Base-by-base conservation (phyloP, 345 rosid species). In the Eucalyptus rudis region DNA sequence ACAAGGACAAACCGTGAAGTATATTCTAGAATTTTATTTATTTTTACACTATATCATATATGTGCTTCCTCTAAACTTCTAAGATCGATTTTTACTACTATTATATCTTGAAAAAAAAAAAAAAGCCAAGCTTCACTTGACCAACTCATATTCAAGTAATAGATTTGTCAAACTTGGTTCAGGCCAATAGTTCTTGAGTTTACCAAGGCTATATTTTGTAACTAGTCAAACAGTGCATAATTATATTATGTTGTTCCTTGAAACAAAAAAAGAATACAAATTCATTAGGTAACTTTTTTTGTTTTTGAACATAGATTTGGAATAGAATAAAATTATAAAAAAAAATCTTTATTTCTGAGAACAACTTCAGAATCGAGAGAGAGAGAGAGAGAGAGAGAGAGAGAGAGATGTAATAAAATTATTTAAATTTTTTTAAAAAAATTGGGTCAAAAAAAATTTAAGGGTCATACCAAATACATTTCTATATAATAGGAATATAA, bases 401-500 rank as follows among this genome's bases (percentile, higher is more conserved):
- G n/a, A n/a, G n/a, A n/a, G n/a, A n/a, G n/a, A n/a, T n/a, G n/a
- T n/a, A n/a, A n/a, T n/a, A n/a, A n/a, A n/a, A n/a, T n/a, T n/a
- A n/a, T n/a, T n/a, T n/a, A n/a, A n/a, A n/a, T n/a, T n/a, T n/a
- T n/a, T 52, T 52, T 7, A 52, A 17, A 52, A 4, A 52, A 52
- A 52, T 0, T 52, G 3, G 17, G 56, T 52, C 24, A 52, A 7
- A 52, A 17, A 17, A 4, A 52, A 17, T 52, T 17, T 19, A 52
- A 52, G 9, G 0, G 56, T 0, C 0, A 0, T 52, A 7, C 4
- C 56, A 52, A 52, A 52, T 0, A 0, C 10, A 3, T 52, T 52
- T 1, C 24, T 52, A 52, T 52, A 52, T 19, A 7, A 19, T 52
- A 52, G 4, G 1, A 52, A 52, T 19, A 52, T 0, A 52, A 52